A percentile compares a stretch with the other conserved stretches of the same genome.
These are phyloP conservation scores for Aurantiochytrium sp. DNA, from an alignment of 108 stramenopile genomes.

Conservation along the genomic window DNA sequence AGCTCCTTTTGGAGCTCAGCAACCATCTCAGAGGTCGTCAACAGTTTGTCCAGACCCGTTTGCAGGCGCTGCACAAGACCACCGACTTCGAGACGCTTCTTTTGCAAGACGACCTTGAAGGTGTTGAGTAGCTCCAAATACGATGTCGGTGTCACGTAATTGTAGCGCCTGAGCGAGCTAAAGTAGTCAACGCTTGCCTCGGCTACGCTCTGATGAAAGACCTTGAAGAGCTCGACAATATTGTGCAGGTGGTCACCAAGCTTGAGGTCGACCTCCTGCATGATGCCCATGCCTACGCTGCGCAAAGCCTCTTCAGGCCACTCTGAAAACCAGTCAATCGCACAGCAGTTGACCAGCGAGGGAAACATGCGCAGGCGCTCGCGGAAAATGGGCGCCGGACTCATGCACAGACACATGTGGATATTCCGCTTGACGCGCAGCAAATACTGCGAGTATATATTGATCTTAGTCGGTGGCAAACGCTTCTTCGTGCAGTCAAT, in stretches of 20 bases:
- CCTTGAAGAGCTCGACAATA: constrained; percentile 56
- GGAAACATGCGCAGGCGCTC: constrained; percentile 59
- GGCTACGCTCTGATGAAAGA: constrained; percentile 46
- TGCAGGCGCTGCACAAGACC: constrained; percentile 48
- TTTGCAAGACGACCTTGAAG: constrained; percentile 39
- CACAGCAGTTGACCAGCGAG: constrained; percentile 40
- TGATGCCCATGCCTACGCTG: constrained; percentile 43
- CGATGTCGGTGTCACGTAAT: constrained; percentile 58
- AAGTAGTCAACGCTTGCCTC: constrained; percentile 36
- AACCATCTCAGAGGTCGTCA: constrained; percentile 35
- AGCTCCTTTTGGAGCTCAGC: constrained; percentile 48
- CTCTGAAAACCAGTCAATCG: constrained; percentile 64
- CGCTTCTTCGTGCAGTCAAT: constrained; percentile 50
- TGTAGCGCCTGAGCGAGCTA: constrained; percentile 44
- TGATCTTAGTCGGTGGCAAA: constrained; percentile 53
- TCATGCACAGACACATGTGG: constrained; percentile 59
- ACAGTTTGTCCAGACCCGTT: constrained; percentile 52
- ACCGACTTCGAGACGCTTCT: constrained; percentile 45
- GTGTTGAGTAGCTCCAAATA: constrained; percentile 53
- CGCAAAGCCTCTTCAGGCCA: constrained; percentile 62
- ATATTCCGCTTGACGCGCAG: constrained; percentile 48
- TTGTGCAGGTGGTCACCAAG: constrained; percentile 31
- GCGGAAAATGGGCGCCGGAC: constrained; percentile 54
- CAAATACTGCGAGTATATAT: constrained; percentile 58
- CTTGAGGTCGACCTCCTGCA: constrained; percentile 35